Evolutionary conservation across 2,329 filamentous ascomycete species (phyloP), one percentile per base, ranked within the genome.

Genomic region (Aspergillus arachidicola): DNA sequence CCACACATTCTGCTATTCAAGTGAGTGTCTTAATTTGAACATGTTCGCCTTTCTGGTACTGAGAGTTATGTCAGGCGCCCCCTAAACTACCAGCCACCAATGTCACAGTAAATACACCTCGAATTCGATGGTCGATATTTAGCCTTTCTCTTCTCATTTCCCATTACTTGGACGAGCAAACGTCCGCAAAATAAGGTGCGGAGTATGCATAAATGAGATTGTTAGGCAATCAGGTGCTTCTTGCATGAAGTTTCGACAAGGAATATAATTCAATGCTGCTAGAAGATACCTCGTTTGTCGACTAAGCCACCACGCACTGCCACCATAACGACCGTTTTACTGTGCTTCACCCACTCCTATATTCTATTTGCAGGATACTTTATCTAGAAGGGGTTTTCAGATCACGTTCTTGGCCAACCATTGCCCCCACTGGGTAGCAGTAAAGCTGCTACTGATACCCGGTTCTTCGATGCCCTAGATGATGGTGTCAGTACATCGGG

Each of bases 1-100:
- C 95, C 95, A 68, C 95, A 99, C 79, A 99, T 99, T 74, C 86
- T 99, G 60, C 87, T 99, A 36, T 99, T 99, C 87, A 99, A 99
- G 94, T 97, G 83, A 79, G 91, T 84, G 45, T 46, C 43, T 16
- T 54, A 64, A 66, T 34, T 62, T 62, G 16, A 10, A 3, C 36
- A 23, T 19, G 5, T 16, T 38, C n/a, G 16, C 28, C 21, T 51
- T 57, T 41, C 58, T 69, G 61, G 63, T 71, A 64, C 66, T 74
- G 62, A 69, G 45, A 23, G 6, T 55, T 54, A 41, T 65, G 21
- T 57, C 68, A 95, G 92, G 82, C 89, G 92, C 71, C 91, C 91
- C 60, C 89, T 95, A 74, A 93, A 94, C 81, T 95, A 92, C 79
- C 90, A 94, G 77, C 87, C 91, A 65, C 90, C 91, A 46, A 68